These are phyloP conservation scores for Prototheca cutis DNA, from an alignment of 163 green algal genomes.

Conservation along the genomic window DNA sequence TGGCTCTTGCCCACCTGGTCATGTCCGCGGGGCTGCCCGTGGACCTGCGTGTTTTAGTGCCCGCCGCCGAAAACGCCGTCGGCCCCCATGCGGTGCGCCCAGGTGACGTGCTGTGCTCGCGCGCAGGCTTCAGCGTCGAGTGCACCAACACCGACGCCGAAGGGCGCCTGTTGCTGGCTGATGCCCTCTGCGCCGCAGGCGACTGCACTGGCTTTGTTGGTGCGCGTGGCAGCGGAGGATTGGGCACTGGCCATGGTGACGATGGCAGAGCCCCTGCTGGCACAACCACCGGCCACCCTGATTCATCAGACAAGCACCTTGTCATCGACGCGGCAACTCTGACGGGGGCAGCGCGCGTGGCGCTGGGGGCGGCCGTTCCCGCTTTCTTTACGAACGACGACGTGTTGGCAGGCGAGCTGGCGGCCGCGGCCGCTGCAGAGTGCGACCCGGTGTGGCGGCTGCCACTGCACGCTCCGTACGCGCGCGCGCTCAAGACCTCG, in stretches of 20 bases:
- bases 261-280: too few relatives aligned
- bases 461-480: constrained; percentile 45
- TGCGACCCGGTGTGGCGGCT: constrained; percentile 56
- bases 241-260: too few relatives aligned
- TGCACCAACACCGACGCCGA: constrained; percentile 51
- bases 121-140: constrained; percentile 53
- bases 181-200: constrained; percentile 30
- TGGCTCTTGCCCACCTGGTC: constrained; percentile 41
- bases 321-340: constrained; percentile 57
- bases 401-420: constrained; percentile 28
- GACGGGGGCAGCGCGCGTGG: constrained; percentile 50
- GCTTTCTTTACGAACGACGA: constrained; percentile 45
- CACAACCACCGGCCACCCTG: too few relatives aligned
- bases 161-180: constrained; percentile 45
- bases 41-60: constrained; percentile 45
- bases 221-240: too few relatives aligned
- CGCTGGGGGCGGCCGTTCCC: constrained; percentile 48
- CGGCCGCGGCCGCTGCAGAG: constrained; percentile 20
- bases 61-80: constrained; percentile 54
- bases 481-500: constrained; percentile 25
- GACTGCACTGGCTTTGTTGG: constrained; percentile 9
- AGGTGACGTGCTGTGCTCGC: constrained; percentile 45
- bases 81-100: constrained; percentile 26
- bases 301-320: too few relatives aligned
- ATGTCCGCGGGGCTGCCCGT: constrained; percentile 40